phyloP scores from a whole-genome alignment of 331 rosid genomes.

The Telfairia occidentalis region DNA sequence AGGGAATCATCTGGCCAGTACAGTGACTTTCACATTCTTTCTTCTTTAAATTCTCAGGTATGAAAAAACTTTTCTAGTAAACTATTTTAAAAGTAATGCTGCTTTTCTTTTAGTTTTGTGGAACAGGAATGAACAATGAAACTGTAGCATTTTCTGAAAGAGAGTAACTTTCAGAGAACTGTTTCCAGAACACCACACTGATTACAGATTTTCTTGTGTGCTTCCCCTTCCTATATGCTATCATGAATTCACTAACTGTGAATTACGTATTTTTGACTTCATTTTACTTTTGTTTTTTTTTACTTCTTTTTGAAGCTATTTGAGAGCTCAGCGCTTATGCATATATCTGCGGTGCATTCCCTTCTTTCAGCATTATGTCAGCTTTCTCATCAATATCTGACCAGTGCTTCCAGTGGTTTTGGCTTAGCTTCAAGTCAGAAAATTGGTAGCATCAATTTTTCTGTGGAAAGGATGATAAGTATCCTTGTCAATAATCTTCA shows the following conservation, averaged over 20 bases:
- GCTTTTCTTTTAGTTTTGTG: background rate
- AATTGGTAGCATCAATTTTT: constrained; percentile 79
- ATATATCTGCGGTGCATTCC: constrained; percentile 80
- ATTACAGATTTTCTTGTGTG: background rate
- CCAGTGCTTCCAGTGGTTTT: constrained; percentile 40
- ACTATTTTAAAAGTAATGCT: background rate
- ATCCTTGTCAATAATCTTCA: constrained; percentile 85
- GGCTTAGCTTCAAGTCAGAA: constrained; percentile 69
- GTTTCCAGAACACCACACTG: background rate
- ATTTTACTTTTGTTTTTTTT: constrained; percentile 13
- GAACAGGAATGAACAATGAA: background rate
- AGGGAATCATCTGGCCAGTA: constrained; percentile 75
- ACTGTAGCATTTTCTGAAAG: background rate
- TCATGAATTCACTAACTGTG: background rate
- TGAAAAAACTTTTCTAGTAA: constrained; percentile 2
- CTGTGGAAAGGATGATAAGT: constrained; percentile 92
- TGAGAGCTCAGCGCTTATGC: constrained; percentile 94
- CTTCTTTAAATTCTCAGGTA: constrained; percentile 96
- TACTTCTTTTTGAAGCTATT: constrained; percentile 48
- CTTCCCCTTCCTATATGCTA: background rate
- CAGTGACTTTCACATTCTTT: constrained; percentile 91
- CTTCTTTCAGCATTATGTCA: constrained; percentile 87
- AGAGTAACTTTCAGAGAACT: background rate
- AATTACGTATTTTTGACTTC: background rate
- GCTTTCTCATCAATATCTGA: constrained; percentile 75